These are phyloP conservation scores for Yamadazyma tumulicola DNA, from an alignment of 805 yeast genomes.

Conservation along the genomic window DNA sequence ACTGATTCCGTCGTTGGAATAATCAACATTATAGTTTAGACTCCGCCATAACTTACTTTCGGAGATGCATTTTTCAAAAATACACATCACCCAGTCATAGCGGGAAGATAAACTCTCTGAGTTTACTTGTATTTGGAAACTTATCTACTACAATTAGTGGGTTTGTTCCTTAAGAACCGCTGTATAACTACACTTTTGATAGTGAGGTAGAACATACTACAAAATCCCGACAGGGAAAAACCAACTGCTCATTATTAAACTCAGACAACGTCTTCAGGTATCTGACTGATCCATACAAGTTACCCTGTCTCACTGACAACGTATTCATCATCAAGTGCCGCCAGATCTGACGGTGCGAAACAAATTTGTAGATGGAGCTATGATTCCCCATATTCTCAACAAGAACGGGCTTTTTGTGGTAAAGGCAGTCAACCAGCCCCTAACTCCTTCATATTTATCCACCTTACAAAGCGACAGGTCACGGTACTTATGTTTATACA, in stretches of 20 bases:
- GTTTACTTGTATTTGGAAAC: background rate
- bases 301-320: slow-evolving; percentile 2
- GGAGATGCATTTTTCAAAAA: slow-evolving; percentile 4
- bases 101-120: background rate
- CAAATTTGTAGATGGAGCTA: no score
- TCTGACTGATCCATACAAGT: slow-evolving; percentile 3
- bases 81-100: background rate
- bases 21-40: background rate
- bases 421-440: slow-evolving; percentile 1
- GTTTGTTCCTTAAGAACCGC: no score
- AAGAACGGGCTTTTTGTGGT: slow-evolving; percentile 8
- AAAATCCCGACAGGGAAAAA: no score
- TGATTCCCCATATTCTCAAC: slow-evolving; percentile 7
- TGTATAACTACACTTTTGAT: no score
- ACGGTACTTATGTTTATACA: slow-evolving; percentile 23
- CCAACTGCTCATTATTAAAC: background rate
- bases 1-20: background rate
- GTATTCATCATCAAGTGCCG: no score
- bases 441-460: background rate
- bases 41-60: background rate
- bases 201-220: no score
- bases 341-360: no score
- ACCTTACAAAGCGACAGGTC: slow-evolving; percentile 2
- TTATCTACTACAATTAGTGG: background rate
- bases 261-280: background rate